Evolutionary conservation across 345 rosid genomes (phyloP).

Genomic region (Salix viminalis): DNA sequence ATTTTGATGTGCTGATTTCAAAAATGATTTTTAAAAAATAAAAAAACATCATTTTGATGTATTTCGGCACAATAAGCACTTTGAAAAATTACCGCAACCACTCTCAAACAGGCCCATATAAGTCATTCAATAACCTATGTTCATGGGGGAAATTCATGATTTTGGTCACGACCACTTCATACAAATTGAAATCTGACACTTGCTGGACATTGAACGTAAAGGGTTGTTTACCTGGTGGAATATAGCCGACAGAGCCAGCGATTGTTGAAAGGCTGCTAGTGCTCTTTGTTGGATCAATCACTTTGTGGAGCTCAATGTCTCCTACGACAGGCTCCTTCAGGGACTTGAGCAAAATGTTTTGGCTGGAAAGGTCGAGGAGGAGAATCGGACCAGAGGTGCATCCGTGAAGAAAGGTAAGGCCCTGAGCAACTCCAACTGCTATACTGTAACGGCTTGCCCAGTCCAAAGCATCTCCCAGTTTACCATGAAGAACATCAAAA

Average conservation of each 20-base stretch:
- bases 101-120: too few species aligned
- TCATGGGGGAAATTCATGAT: neutral
- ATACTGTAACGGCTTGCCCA: slow-evolving; percentile 86
- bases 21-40: too few species aligned
- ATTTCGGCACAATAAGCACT: too few species aligned
- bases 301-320: slow-evolving; percentile 81
- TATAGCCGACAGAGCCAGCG: slow-evolving; percentile 83
- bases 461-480: slow-evolving; percentile 42
- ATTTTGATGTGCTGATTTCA: too few species aligned
- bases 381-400: slow-evolving; percentile 55
- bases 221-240: slow-evolving; percentile 67
- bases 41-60: too few species aligned
- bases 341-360: slow-evolving; percentile 67
- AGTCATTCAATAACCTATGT: neutral
- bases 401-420: slow-evolving; percentile 75
- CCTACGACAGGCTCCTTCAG: slow-evolving; percentile 71
- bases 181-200: neutral
- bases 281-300: slow-evolving; percentile 77
- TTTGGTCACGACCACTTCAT: neutral
- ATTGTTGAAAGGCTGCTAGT: slow-evolving; percentile 77
- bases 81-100: too few species aligned
- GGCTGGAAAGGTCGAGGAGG: slow-evolving; percentile 76
- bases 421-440: slow-evolving; percentile 84
- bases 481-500: slow-evolving; percentile 54
- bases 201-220: neutral